These are phyloP conservation scores for Meripilus lineatus DNA, from an alignment of 1,284 basidiomycete genomes.

Conservation along the genomic window DNA sequence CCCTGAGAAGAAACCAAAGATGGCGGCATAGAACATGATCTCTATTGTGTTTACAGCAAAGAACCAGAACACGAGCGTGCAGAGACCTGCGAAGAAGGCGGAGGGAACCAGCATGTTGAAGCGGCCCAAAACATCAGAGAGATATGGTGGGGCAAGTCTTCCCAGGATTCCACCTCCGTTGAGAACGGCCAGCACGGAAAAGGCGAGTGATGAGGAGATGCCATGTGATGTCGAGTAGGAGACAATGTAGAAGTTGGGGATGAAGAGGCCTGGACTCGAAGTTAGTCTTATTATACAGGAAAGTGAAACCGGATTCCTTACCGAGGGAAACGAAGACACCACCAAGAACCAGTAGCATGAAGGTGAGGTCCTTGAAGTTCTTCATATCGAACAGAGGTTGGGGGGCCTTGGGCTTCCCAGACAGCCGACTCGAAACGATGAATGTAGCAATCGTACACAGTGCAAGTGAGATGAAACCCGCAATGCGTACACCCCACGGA, in stretches of 20 bases:
- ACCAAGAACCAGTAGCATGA: conserved; percentile 24
- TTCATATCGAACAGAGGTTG: conserved; percentile 22
- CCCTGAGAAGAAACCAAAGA: conserved; percentile 45
- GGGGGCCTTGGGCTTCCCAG: conserved; percentile 6
- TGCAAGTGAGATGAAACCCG: conserved; percentile 28
- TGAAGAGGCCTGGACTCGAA: conserved; percentile 13
- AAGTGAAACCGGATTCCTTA: conserved; percentile 8
- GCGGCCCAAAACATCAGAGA: conserved; percentile 55
- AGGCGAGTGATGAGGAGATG: conserved; percentile 32
- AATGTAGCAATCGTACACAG: conserved; percentile 24
- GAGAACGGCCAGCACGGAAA: conserved; percentile 55
- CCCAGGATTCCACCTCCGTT: conserved; percentile 59
- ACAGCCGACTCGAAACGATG: conserved; percentile 23
- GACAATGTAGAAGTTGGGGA: conserved; percentile 50
- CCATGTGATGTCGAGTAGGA: conserved; percentile 36
- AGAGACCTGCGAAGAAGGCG: conserved; percentile 54
- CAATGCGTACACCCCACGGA: conserved; percentile 48
- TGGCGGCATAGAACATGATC: conserved; percentile 48
- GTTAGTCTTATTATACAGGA: background rate
- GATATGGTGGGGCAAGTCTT: conserved; percentile 52
- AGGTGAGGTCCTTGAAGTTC: conserved; percentile 27
- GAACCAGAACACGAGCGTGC: conserved; percentile 54
- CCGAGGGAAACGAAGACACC: conserved; percentile 29
- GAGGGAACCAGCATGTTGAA: conserved; percentile 55
- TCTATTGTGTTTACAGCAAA: conserved; percentile 27